A percentile compares a stretch with the other conserved stretches of the same genome.
These are phyloP conservation scores for Schizophyllum amplum DNA, from an alignment of 1,284 basidiomycete genomes.

Conservation along the genomic window DNA sequence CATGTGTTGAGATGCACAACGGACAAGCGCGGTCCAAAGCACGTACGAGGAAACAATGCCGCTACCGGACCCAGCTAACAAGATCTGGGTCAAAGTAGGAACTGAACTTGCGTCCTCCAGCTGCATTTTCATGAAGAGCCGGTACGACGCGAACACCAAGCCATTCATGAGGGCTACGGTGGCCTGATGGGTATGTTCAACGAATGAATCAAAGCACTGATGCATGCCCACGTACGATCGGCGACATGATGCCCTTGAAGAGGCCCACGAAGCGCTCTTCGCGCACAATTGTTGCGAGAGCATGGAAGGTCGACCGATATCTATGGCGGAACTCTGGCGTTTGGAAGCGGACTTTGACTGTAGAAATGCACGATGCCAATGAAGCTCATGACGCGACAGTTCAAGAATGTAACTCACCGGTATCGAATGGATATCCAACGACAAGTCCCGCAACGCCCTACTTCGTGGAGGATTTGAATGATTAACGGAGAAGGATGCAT, in stretches of 20 bases:
- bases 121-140: conserved; percentile 59
- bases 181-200: conserved; percentile 32
- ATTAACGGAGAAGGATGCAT: not conserved
- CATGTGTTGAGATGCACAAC: conserved; percentile 1
- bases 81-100: conserved; percentile 62
- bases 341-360: conserved; percentile 74
- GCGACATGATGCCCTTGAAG: conserved; percentile 67
- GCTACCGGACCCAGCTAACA: conserved; percentile 69
- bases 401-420: conserved; percentile 35
- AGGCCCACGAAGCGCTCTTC: conserved; percentile 62
- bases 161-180: conserved; percentile 69
- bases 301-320: conserved; percentile 55
- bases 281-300: conserved; percentile 53
- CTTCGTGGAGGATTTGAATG: not conserved
- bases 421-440: conserved; percentile 71
- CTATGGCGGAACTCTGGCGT: conserved; percentile 44
- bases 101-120: conserved; percentile 31
- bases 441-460: conserved; percentile 55
- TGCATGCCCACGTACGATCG: conserved; percentile 42
- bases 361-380: not conserved
- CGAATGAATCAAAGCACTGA: not conserved
- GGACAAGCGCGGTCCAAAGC: conserved; percentile 18
- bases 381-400: not conserved
- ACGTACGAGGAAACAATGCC: conserved; percentile 72
- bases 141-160: conserved; percentile 67